Percentiles rank a stretch among this genome's conserved stretches.
phyloP scores from a whole-genome alignment of 148 eudicot genomes.

The Gaultheria prostrata region DNA sequence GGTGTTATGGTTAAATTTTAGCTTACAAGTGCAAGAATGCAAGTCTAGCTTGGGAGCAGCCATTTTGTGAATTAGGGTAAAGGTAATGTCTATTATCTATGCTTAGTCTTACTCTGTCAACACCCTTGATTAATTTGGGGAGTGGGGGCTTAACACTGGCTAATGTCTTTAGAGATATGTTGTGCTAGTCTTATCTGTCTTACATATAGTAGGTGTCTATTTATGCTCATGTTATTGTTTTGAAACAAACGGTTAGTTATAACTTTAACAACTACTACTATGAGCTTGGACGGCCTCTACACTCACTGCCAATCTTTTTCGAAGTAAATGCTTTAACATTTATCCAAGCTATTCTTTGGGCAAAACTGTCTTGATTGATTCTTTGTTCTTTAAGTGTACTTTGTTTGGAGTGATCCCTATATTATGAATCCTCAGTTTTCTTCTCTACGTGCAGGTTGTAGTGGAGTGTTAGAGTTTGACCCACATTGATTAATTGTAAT shows the following conservation, averaged over 20 bases:
- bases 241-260: not conserved
- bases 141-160: not conserved
- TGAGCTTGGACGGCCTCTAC: not conserved
- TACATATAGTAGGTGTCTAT: not conserved
- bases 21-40: not conserved
- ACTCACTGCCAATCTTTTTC: not conserved
- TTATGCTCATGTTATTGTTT: not conserved
- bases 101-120: not conserved
- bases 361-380: not conserved
- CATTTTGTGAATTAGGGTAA: not conserved
- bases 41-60: not conserved
- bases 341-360: not conserved
- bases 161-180: not conserved
- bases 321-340: not conserved
- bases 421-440: not conserved
- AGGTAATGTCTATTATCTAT: not conserved
- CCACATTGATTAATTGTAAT: not conserved
- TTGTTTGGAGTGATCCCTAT: not conserved
- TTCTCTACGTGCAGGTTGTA: not conserved
- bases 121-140: not conserved
- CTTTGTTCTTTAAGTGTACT: not conserved
- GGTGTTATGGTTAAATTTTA: not conserved
- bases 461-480: not conserved
- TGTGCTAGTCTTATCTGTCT: not conserved
- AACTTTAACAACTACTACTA: not conserved